A percentile compares a stretch with the other conserved stretches of the same genome.
phyloP scores from a whole-genome alignment of 164 flowering plant genomes.

The Taxillus chinensis region DNA sequence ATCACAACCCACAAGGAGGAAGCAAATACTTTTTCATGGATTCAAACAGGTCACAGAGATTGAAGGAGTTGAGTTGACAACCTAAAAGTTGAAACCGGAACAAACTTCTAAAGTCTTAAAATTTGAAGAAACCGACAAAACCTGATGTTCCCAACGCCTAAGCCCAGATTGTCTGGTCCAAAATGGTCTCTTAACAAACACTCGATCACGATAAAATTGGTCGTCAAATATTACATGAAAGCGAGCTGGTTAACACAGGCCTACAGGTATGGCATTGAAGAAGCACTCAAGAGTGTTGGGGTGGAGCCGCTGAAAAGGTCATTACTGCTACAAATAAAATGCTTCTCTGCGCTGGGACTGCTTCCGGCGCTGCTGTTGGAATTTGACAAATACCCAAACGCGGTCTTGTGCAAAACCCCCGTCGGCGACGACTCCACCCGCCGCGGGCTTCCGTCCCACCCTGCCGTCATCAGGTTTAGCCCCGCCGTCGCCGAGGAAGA shows the following conservation, averaged over 20 bases:
- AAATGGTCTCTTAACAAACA: too few relatives aligned
- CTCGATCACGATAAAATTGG: neutral
- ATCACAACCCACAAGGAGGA: too few relatives aligned
- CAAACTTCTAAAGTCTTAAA: too few relatives aligned
- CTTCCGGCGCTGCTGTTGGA: conserved; percentile 83
- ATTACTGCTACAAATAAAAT: conserved; percentile 20
- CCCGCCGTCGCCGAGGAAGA: conserved; percentile 11
- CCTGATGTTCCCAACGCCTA: too few relatives aligned
- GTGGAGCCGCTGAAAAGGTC: conserved; percentile 32
- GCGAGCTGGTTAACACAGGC: neutral
- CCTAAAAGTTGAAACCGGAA: too few relatives aligned
- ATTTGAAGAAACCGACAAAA: too few relatives aligned
- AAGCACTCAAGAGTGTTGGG: conserved; percentile 22
- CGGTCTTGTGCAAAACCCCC: conserved; percentile 57
- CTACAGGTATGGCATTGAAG: conserved; percentile 29
- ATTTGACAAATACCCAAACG: conserved; percentile 61
- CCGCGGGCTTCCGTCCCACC: conserved; percentile 50
- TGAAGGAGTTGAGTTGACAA: too few relatives aligned
- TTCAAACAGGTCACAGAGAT: too few relatives aligned
- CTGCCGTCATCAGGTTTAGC: conserved; percentile 52
- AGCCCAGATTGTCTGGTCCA: too few relatives aligned
- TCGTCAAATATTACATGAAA: neutral
- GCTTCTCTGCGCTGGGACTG: conserved; percentile 57
- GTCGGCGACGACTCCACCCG: conserved; percentile 63
- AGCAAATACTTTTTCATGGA: too few relatives aligned